phyloP scores from a whole-genome alignment of 495 filamentous ascomycete species.

The Penicillium turbatum region DNA sequence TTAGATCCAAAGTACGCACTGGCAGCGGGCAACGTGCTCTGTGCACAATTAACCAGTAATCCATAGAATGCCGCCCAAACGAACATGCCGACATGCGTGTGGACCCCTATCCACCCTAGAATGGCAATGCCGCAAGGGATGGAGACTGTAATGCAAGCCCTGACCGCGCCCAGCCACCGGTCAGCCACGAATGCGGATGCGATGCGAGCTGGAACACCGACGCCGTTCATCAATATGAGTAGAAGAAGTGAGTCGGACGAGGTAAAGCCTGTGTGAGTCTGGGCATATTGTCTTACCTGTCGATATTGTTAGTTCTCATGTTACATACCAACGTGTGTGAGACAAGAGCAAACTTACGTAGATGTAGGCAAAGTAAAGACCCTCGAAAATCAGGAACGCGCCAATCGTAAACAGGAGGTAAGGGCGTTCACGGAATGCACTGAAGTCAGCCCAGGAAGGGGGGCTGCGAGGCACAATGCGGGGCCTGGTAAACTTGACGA shows the following conservation, averaged over 20 bases:
- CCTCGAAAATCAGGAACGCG: conserved; percentile 53
- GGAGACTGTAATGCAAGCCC: conserved; percentile 8
- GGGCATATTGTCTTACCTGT: conserved; percentile 7
- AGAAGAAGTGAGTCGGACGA: conserved; percentile 53
- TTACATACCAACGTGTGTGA: conserved; percentile 44
- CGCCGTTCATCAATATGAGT: conserved; percentile 62
- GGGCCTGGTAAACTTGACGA: conserved; percentile 44
- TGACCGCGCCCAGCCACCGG: conserved; percentile 48
- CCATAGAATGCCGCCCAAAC: conserved; percentile 5
- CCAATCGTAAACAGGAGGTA: conserved; percentile 58
- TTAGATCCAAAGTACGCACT: conserved; percentile 7
- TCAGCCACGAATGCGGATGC: conserved; percentile 60
- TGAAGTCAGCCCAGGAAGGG: conserved; percentile 56
- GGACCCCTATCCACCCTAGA: conserved; percentile 7
- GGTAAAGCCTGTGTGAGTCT: neutral
- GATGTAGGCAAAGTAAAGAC: conserved; percentile 63
- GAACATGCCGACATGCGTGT: conserved; percentile 6
- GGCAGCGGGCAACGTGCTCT: conserved; percentile 7
- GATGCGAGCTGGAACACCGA: conserved; percentile 55
- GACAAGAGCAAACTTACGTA: conserved; percentile 33
- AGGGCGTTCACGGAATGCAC: conserved; percentile 53
- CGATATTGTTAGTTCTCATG: conserved; percentile 4
- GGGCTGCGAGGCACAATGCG: conserved; percentile 53
- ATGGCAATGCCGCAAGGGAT: conserved; percentile 10
- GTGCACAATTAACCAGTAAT: conserved; percentile 1